Conservation (phyloP, 148 eudicot genomes). For the Chenopodium quinoa region DNA sequence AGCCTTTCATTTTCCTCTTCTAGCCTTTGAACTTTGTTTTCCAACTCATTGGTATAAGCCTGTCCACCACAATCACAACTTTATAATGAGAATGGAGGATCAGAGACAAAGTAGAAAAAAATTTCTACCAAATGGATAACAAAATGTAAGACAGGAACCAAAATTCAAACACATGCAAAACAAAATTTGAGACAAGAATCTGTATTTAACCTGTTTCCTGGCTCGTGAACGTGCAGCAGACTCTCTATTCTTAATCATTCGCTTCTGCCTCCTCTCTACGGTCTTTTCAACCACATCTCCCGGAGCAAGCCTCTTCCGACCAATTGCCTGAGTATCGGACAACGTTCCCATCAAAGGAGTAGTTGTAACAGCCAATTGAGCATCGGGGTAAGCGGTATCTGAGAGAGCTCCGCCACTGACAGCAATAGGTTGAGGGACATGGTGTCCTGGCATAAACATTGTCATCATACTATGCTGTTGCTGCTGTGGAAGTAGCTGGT, state of each 20-base stretch:
- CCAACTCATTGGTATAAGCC: constrained; percentile 97
- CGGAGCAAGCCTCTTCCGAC: constrained; percentile 65
- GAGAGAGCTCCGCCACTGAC: constrained; percentile 45
- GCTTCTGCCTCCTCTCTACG: constrained; percentile 93
- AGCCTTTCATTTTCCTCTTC: constrained; percentile 96
- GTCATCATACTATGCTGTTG: constrained; percentile 54
- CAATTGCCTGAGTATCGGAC: constrained; percentile 72
- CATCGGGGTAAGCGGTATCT: constrained; percentile 53
- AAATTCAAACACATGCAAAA: background rate
- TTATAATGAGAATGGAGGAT: background rate
- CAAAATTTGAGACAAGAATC: background rate
- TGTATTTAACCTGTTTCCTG: constrained; percentile 71
- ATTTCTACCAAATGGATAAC: background rate
- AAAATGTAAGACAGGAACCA: background rate
- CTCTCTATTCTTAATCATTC: constrained; percentile 96
- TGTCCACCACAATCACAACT: constrained; percentile 32
- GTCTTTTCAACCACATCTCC: constrained; percentile 81
- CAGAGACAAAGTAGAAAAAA: constrained; percentile 1
- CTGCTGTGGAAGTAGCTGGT: constrained; percentile 39
- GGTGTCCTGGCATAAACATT: constrained; percentile 62
- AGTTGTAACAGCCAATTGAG: constrained; percentile 59
- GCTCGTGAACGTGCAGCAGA: constrained; percentile 98
- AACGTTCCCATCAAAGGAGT: constrained; percentile 62
- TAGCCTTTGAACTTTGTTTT: constrained; percentile 79
- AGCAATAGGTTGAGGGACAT: constrained; percentile 45